A percentile compares a stretch with the other conserved stretches of the same genome.
Evolutionary conservation across 179 eudicot species (phyloP).

Genomic region (Actinidia arguta): DNA sequence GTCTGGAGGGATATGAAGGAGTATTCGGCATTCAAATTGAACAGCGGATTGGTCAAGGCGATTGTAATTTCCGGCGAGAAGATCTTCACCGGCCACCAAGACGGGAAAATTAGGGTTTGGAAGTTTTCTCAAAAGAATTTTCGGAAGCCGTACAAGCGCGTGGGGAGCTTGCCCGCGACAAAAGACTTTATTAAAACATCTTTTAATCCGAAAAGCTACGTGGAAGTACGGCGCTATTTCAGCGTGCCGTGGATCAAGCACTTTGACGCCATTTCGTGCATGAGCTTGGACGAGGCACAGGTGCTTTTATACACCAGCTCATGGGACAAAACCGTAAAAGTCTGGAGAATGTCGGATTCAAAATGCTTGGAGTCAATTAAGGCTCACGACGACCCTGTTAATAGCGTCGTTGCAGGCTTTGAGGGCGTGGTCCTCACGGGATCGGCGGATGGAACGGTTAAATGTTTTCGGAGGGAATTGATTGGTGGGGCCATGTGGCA

Average conservation of each 20-base stretch:
- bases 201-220: conserved; percentile 62
- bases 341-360: conserved; percentile 58
- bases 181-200: conserved; percentile 61
- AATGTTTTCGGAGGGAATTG: conserved; percentile 66
- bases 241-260: conserved; percentile 63
- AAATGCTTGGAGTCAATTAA: conserved; percentile 74
- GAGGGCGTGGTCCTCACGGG: conserved; percentile 70
- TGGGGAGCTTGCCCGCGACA: conserved; percentile 65
- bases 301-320: conserved; percentile 68
- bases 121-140: conserved; percentile 36
- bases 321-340: conserved; percentile 74
- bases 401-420: conserved; percentile 56
- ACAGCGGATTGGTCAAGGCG: conserved; percentile 80
- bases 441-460: conserved; percentile 80
- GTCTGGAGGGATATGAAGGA: conserved; percentile 75
- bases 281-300: conserved; percentile 58
- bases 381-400: conserved; percentile 84
- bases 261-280: conserved; percentile 71
- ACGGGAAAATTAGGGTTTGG: conserved; percentile 84
- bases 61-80: conserved; percentile 59
- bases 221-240: conserved; percentile 46
- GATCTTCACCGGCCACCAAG: conserved; percentile 85
- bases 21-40: conserved; percentile 66
- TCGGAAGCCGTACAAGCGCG: conserved; percentile 43
- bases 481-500: conserved; percentile 55